Evolutionary conservation across 192 early-diverging fungal genomes (phyloP).

Genomic region (Irineochytrium annulatum): DNA sequence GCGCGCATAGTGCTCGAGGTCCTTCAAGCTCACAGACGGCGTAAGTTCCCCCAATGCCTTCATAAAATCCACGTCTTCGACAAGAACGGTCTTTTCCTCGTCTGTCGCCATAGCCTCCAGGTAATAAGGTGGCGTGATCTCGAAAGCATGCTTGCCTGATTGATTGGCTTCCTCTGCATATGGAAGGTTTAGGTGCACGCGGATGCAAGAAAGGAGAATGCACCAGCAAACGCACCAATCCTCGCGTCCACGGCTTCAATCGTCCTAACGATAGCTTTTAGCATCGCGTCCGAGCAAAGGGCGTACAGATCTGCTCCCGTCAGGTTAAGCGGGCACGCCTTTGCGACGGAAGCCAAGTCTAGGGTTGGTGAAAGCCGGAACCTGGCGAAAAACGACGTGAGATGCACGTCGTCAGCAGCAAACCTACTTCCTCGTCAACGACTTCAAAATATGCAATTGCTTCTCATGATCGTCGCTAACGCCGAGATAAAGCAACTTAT

Average conservation of each 20-base stretch:
- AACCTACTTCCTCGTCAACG: conserved; percentile 84
- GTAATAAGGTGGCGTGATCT: conserved; percentile 86
- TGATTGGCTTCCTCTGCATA: conserved; percentile 34
- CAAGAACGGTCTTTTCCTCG: conserved; percentile 70
- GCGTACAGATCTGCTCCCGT: conserved; percentile 99
- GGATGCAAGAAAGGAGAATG: neutral
- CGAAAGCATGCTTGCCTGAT: conserved; percentile 36
- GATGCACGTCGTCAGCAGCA: neutral
- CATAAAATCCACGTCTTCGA: conserved; percentile 78
- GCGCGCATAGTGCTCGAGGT: conserved; percentile 79
- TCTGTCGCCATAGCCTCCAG: conserved; percentile 73
- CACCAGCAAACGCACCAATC: conserved; percentile 36
- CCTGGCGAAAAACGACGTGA: conserved; percentile 29
- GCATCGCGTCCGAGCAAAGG: conserved; percentile 92
- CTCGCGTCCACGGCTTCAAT: conserved; percentile 66
- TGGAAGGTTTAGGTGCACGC: neutral
- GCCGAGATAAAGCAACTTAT: conserved; percentile 94
- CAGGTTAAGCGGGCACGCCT: conserved; percentile 83
- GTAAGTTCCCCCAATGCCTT: conserved; percentile 77
- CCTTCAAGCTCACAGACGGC: conserved; percentile 82
- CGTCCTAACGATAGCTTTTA: conserved; percentile 91
- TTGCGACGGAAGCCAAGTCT: conserved; percentile 70
- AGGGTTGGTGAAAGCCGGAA: conserved; percentile 83
- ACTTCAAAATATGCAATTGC: conserved; percentile 85
- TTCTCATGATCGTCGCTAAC: conserved; percentile 85